phyloP scores from a whole-genome alignment of 768 basidiomycete species.

The Boletus eberwhitei region DNA sequence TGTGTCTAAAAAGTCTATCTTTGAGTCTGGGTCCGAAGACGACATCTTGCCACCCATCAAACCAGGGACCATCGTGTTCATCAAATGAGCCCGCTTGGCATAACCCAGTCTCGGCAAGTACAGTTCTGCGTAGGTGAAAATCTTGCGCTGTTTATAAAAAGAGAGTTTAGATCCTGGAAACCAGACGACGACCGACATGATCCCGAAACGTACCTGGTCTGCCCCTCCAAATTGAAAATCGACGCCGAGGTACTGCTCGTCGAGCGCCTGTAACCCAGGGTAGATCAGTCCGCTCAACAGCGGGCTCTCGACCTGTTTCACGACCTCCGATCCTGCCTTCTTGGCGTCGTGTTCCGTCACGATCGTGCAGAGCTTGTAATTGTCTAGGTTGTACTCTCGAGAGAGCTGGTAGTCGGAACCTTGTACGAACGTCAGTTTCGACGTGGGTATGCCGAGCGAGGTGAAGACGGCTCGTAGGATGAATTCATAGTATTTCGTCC shows the following conservation, averaged over 20 bases:
- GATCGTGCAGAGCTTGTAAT: slow-evolving; percentile 87
- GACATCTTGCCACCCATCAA: slow-evolving; percentile 97
- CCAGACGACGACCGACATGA: not conserved
- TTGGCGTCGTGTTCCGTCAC: slow-evolving; percentile 96
- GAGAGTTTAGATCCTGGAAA: not conserved
- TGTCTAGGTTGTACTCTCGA: slow-evolving; percentile 90
- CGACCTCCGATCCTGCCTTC: slow-evolving; percentile 97
- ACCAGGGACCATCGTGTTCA: slow-evolving; percentile 98
- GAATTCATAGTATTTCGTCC: slow-evolving; percentile 87
- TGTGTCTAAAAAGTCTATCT: slow-evolving; percentile 94
- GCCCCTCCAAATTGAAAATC: slow-evolving; percentile 99
- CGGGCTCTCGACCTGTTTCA: slow-evolving; percentile 94
- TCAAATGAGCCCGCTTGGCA: slow-evolving; percentile 90
- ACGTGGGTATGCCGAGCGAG: slow-evolving; percentile 86
- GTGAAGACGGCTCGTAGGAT: slow-evolving; percentile 80
- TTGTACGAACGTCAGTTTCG: slow-evolving; percentile 77
- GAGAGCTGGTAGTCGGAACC: slow-evolving; percentile 94
- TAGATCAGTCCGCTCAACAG: slow-evolving; percentile 90
- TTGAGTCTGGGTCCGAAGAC: slow-evolving; percentile 94
- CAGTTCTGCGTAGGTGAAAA: slow-evolving; percentile 96
- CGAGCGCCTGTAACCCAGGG: slow-evolving; percentile 94
- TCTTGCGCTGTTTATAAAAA: slow-evolving; percentile 70
- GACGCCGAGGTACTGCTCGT: slow-evolving; percentile 93
- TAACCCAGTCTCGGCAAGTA: slow-evolving; percentile 95
- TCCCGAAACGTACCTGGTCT: slow-evolving; percentile 69